Base-by-base conservation (phyloP, 306 rosid species). In the Cicer cuneatum region DNA sequence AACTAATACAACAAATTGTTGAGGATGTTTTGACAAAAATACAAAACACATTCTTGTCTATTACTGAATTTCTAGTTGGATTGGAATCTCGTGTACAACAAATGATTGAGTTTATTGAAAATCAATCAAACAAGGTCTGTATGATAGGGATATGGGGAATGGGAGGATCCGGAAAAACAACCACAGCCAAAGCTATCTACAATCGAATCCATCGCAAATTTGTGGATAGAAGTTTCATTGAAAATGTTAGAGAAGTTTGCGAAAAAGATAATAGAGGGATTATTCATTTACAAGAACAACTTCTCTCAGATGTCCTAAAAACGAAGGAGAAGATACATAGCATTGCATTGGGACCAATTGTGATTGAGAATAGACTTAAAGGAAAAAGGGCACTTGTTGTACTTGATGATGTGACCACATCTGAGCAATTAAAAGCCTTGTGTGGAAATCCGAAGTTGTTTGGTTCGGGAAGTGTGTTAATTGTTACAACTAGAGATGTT, bases 401-500 rank as follows among this genome's bases (percentile, higher is more conserved):
- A 42, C 58, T 78, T 12, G 77, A 78, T 51, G 77, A 51, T 62
- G 77, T 78, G 40, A 70, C 33, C 12, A 42, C 18, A 0, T 12
- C 4, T 3, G 47, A 15, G 16, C 82, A 71, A 29, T 51, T 71
- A 2, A 35, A 51, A 10, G 13, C 51, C 1, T 9, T 78, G 1
- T 49, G 48, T 24, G 58, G 15, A 71, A 24, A 42, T 51, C 18
- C 15, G 39, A 11, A 0, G 0, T 74, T 63, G 80, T 47, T 81
- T 16, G 80, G 73, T 11, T 0, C 9, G 0, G 84, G 76, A 37
- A 83, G 87, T 75, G 74, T 63, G 43, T 2, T 81, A 5, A 47
- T 86, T 12, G 33, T 63, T 46, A 86, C 84, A 66, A 83, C 82
- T 0, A 64, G 87, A 67, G 71, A 83, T 72, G 33, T 10, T 0